phyloP scores from a whole-genome alignment of 345 rosid genomes.

The Rhodamnia rubescens region DNA sequence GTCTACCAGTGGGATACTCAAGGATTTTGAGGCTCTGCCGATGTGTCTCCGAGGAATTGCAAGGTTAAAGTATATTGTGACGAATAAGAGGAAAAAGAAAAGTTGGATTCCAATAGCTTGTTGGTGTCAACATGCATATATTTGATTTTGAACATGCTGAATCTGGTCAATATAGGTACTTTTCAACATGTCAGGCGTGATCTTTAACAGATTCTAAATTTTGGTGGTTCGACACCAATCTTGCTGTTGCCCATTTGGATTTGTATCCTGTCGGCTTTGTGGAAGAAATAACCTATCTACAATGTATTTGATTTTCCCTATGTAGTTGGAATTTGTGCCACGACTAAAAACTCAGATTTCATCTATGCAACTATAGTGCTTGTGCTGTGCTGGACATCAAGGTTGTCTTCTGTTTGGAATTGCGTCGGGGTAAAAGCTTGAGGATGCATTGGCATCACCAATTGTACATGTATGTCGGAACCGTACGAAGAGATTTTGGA shows the following conservation, averaged over 20 bases:
- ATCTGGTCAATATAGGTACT: not conserved
- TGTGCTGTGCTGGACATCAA: not conserved
- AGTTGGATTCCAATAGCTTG: not conserved
- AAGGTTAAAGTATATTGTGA: constrained; percentile 4
- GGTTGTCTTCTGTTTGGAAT: not conserved
- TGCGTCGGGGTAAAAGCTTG: not conserved
- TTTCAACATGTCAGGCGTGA: not conserved
- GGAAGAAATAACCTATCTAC: not conserved
- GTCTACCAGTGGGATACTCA: constrained; percentile 27
- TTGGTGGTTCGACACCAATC: not conserved
- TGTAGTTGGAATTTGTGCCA: not conserved
- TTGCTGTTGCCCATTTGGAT: not conserved
- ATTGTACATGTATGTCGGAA: not conserved
- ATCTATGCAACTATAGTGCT: not conserved
- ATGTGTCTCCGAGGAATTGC: constrained; percentile 30
- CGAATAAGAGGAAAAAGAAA: not conserved
- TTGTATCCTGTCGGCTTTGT: not conserved
- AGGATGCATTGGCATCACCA: not conserved
- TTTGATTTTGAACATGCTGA: not conserved
- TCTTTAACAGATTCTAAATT: not conserved
- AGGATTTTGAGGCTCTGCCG: constrained; percentile 45
- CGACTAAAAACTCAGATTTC: not conserved
- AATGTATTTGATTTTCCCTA: not conserved
- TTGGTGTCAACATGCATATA: not conserved
- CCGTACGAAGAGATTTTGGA: not conserved